These are phyloP conservation scores for Tetrahymena malaccensis DNA, from an alignment of 73 alveolate species.

Conservation along the genomic window DNA sequence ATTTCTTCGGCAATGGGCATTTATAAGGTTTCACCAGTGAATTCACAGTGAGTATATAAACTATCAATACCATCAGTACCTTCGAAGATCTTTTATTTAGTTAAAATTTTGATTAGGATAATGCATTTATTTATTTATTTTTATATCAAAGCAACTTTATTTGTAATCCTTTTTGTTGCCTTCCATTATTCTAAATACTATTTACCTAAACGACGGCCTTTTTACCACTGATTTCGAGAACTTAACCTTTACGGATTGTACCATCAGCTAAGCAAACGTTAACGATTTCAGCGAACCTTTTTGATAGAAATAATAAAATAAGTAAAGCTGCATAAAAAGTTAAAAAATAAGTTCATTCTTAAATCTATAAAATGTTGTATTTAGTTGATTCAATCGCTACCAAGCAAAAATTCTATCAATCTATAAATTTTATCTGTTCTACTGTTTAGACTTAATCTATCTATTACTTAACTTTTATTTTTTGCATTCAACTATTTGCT, in stretches of 20 bases:
- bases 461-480: not conserved
- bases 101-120: not conserved
- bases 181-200: not conserved
- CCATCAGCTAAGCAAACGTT: constrained; percentile 98
- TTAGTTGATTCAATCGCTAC: not conserved
- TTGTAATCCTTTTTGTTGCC: not conserved
- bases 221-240: constrained; percentile 97
- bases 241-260: constrained; percentile 97
- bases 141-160: not conserved
- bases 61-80: constrained; percentile 99
- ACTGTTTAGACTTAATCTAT: not conserved
- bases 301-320: not conserved
- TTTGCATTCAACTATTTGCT: not conserved
- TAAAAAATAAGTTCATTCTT: not conserved
- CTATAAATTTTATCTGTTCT: not conserved
- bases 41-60: constrained; percentile 90
- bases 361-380: not conserved
- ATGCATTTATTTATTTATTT: not conserved
- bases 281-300: constrained; percentile 81
- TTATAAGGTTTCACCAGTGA: constrained; percentile 95
- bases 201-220: constrained; percentile 87
- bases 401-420: not conserved
- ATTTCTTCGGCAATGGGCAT: constrained; percentile 99
- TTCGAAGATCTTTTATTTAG: constrained; percentile 87
- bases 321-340: not conserved